Conservation (phyloP, 768 basidiomycete genomes). For the Trametes gibbosa region DNA sequence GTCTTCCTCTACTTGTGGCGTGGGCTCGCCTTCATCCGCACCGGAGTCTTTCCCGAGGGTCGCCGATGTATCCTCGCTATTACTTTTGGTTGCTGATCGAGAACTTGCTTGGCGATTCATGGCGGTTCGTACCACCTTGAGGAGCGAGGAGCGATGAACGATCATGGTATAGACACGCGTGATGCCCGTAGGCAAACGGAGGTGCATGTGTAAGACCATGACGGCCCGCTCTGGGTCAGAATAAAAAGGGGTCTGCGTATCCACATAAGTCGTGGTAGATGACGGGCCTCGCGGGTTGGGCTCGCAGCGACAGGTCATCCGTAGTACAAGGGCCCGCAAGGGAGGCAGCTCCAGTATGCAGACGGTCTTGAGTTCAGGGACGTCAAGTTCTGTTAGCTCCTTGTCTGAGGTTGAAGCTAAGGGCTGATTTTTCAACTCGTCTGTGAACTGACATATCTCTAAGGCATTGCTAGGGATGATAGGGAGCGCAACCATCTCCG, state of each 20-base stretch:
- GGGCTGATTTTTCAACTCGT: not conserved
- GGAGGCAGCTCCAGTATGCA: constrained; percentile 23
- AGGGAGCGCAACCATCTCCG: constrained; percentile 27
- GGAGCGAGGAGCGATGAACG: constrained; percentile 25
- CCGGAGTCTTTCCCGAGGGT: not conserved
- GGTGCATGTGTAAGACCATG: constrained; percentile 22
- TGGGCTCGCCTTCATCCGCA: not conserved
- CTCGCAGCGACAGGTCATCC: constrained; percentile 29
- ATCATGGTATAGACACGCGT: constrained; percentile 23
- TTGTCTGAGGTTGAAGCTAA: not conserved
- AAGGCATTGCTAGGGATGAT: constrained; percentile 21
- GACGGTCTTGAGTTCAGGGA: constrained; percentile 7
- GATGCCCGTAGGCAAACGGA: not conserved
- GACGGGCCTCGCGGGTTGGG: constrained; percentile 22
- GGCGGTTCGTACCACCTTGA: constrained; percentile 1
- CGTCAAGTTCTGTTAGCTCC: not conserved
- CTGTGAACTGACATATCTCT: constrained; percentile 22
- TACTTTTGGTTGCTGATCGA: no score
- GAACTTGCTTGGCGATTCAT: not conserved
- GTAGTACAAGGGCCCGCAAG: constrained; percentile 13
- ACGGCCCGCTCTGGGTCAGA: constrained; percentile 24
- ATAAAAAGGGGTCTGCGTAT: constrained; percentile 18
- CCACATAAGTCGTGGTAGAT: not conserved
- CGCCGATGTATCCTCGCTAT: no score
- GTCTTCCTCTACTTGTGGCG: not conserved